Conservation (phyloP, 495 filamentous ascomycete genomes). For the Talaromyces liani region DNA sequence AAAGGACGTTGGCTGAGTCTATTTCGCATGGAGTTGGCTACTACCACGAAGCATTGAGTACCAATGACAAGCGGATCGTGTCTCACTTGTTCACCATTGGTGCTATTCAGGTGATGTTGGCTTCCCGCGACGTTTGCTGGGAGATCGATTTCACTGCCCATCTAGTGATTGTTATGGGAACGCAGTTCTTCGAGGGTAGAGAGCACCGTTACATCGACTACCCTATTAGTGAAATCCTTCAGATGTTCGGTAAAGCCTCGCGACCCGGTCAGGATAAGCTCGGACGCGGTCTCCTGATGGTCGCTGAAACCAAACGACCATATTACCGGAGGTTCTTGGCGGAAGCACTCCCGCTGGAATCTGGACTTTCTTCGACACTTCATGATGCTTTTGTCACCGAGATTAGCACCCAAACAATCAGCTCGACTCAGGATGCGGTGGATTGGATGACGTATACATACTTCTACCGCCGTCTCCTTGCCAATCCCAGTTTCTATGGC, state of each 20-base stretch:
- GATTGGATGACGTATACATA: slow-evolving; percentile 98
- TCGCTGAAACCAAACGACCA: slow-evolving; percentile 84
- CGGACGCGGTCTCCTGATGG: slow-evolving; percentile 88
- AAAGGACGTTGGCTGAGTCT: slow-evolving; percentile 80
- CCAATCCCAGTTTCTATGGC: slow-evolving; percentile 95
- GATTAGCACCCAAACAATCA: slow-evolving; percentile 87
- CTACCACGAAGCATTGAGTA: slow-evolving; percentile 86
- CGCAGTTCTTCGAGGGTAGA: slow-evolving; percentile 95
- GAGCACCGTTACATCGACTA: slow-evolving; percentile 99
- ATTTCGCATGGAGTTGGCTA: slow-evolving; percentile 96
- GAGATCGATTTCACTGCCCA: slow-evolving; percentile 84
- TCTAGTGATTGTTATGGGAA: slow-evolving; percentile 93
- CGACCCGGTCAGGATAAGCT: slow-evolving; percentile 71
- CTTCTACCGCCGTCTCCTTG: slow-evolving; percentile 94
- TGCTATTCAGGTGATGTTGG: slow-evolving; percentile 87
- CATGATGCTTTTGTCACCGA: slow-evolving; percentile 97
- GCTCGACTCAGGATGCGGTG: slow-evolving; percentile 93
- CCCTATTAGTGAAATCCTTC: slow-evolving; percentile 90
- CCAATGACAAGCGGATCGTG: slow-evolving; percentile 87
- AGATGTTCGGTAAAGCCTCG: slow-evolving; percentile 95
- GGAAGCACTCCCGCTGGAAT: slow-evolving; percentile 92
- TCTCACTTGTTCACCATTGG: slow-evolving; percentile 84
- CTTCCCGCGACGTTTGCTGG: slow-evolving; percentile 94
- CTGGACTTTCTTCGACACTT: slow-evolving; percentile 81
- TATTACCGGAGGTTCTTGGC: slow-evolving; percentile 99